Evolutionary conservation across 768 basidiomycete species (phyloP).

Genomic region (Tricholoma sp.): DNA sequence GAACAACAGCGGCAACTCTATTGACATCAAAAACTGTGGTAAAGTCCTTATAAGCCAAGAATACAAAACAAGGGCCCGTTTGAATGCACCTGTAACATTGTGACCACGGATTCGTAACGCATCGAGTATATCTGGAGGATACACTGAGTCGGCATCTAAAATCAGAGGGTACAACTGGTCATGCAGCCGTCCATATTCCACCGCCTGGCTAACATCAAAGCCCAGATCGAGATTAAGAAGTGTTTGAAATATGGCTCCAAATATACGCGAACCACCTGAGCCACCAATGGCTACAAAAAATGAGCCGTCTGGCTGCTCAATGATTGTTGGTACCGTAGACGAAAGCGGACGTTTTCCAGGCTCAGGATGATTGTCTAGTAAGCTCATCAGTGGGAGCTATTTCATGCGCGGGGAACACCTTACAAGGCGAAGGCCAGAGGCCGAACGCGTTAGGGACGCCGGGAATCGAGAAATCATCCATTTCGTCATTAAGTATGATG

Average conservation of each 20-base stretch:
- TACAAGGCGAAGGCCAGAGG: slow-evolving; percentile 77
- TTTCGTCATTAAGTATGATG: slow-evolving; percentile 88
- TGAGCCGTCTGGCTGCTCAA: slow-evolving; percentile 71
- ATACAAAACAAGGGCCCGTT: not conserved
- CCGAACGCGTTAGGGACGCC: slow-evolving; percentile 82
- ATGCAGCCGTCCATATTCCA: slow-evolving; percentile 84
- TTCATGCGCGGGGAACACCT: slow-evolving; percentile 14
- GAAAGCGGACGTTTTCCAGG: slow-evolving; percentile 88
- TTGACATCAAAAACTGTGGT: slow-evolving; percentile 56
- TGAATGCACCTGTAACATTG: slow-evolving; percentile 52
- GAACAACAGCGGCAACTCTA: slow-evolving; percentile 71
- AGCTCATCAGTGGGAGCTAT: not conserved
- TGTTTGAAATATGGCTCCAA: slow-evolving; percentile 73
- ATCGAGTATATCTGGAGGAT: slow-evolving; percentile 51
- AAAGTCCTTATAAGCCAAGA: slow-evolving; percentile 1
- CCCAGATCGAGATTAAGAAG: slow-evolving; percentile 80
- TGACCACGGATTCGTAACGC: slow-evolving; percentile 62
- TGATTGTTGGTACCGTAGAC: slow-evolving; percentile 74
- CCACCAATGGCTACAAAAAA: slow-evolving; percentile 76
- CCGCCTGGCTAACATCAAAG: slow-evolving; percentile 68
- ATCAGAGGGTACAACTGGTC: slow-evolving; percentile 73
- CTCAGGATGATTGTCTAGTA: slow-evolving; percentile 79
- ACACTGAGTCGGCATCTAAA: slow-evolving; percentile 58
- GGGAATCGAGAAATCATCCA: slow-evolving; percentile 92
- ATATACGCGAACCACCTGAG: slow-evolving; percentile 85